Conservation (phyloP, 2,329 filamentous ascomycete species). For the Daldinia sp. region DNA sequence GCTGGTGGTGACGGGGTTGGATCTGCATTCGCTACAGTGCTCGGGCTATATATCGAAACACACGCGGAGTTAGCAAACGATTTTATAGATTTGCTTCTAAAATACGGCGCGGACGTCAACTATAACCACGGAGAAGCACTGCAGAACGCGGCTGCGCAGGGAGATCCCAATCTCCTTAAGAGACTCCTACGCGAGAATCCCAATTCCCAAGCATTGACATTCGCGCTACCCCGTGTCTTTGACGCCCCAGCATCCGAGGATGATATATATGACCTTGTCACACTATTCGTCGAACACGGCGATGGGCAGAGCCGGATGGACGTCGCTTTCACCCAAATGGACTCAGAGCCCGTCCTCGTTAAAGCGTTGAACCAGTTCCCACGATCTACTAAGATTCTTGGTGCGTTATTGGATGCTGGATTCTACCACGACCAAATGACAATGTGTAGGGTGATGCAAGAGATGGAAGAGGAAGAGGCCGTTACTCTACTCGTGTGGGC, state of each 20-base stretch:
- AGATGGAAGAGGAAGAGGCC: constrained; percentile 60
- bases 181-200: constrained; percentile 61
- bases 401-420: constrained; percentile 63
- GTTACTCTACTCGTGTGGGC: constrained; percentile 68
- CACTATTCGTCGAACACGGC: constrained; percentile 60
- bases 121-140: constrained; percentile 63
- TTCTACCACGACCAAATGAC: constrained; percentile 67
- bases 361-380: constrained; percentile 64
- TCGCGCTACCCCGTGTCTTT: constrained; percentile 66
- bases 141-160: constrained; percentile 61
- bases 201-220: constrained; percentile 57
- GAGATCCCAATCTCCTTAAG: constrained; percentile 58
- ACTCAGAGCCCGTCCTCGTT: constrained; percentile 58
- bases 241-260: constrained; percentile 60
- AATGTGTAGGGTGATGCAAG: constrained; percentile 53
- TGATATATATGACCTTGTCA: constrained; percentile 58
- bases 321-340: constrained; percentile 55
- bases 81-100: constrained; percentile 56
- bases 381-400: constrained; percentile 60
- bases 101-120: constrained; percentile 57
- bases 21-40: constrained; percentile 55
- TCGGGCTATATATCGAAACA: constrained; percentile 53
- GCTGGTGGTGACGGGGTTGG: constrained; percentile 57
- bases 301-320: constrained; percentile 60
- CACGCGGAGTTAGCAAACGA: constrained; percentile 52